phyloP scores from a whole-genome alignment of 1,139 yeast genomes.

The Yamadazyma diddensiae region DNA sequence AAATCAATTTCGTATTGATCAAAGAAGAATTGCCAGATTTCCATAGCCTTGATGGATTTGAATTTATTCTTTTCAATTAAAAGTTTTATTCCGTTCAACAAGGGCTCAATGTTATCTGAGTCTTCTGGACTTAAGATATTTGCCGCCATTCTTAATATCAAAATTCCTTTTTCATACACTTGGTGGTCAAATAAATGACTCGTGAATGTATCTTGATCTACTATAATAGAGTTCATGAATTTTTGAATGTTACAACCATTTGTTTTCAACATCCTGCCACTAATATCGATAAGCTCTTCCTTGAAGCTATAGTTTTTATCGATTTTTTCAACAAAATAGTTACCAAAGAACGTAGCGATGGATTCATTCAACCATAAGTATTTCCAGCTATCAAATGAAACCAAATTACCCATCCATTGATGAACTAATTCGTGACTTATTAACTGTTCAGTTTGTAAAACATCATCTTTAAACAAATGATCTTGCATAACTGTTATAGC shows the following conservation, averaged over 20 bases:
- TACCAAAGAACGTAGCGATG: conserved; percentile 69
- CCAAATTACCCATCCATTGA: conserved; percentile 72
- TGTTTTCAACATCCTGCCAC: conserved; percentile 36
- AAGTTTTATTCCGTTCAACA: conserved; percentile 35
- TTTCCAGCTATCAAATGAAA: conserved; percentile 65
- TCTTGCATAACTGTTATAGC: conserved; percentile 54
- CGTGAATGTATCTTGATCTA: conserved; percentile 19
- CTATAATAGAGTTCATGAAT: conserved; percentile 22
- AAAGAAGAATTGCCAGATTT: conserved; percentile 49
- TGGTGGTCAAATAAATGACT: conserved; percentile 45
- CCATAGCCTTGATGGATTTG: conserved; percentile 49
- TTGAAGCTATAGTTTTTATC: conserved; percentile 22
- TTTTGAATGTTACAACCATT: conserved; percentile 33
- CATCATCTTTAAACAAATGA: conserved; percentile 13
- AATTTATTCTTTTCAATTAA: conserved; percentile 37
- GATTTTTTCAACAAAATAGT: conserved; percentile 33
- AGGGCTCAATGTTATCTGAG: conserved; percentile 17
- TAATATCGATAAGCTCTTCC: conserved; percentile 28
- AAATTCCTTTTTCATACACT: conserved; percentile 65
- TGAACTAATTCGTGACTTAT: conserved; percentile 71
- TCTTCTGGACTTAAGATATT: conserved; percentile 26
- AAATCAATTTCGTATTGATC: conserved; percentile 32
- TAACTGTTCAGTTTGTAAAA: conserved; percentile 50
- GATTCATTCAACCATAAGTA: conserved; percentile 73
- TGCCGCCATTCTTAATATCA: conserved; percentile 54